These are phyloP conservation scores for Flaveria bidentis DNA, from an alignment of 129 eudicot species.

Conservation along the genomic window DNA sequence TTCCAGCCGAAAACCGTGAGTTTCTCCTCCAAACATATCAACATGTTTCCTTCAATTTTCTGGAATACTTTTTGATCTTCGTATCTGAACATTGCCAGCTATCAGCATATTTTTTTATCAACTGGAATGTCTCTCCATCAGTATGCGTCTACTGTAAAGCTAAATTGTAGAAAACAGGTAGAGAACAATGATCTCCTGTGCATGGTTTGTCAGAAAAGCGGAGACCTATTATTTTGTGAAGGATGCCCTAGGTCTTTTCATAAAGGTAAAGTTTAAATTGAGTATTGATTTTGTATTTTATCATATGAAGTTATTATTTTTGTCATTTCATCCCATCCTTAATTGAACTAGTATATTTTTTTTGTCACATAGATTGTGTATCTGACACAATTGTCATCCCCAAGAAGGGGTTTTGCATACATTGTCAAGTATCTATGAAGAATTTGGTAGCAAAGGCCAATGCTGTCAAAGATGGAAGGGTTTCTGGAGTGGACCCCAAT, in stretches of 20 bases:
- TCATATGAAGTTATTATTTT: not conserved
- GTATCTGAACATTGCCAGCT: conserved; percentile 44
- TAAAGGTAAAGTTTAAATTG: conserved; percentile 45
- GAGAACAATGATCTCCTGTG: conserved; percentile 67
- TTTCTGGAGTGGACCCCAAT: not conserved
- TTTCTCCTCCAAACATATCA: conserved; percentile 17
- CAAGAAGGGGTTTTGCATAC: conserved; percentile 73
- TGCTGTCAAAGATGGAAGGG: not conserved
- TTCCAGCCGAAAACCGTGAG: conserved; percentile 77
- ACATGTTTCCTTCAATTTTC: not conserved
- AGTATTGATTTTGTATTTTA: not conserved
- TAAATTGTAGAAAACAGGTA: conserved; percentile 32
- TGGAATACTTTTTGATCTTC: not conserved
- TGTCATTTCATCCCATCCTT: not conserved
- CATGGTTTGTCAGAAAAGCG: conserved; percentile 66
- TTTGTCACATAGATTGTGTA: conserved; percentile 56
- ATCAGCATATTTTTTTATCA: conserved; percentile 64
- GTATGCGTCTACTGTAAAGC: conserved; percentile 49
- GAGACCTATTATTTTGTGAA: conserved; percentile 65
- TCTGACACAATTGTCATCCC: conserved; percentile 41
- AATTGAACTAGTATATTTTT: not conserved
- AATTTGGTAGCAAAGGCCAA: conserved; percentile 46
- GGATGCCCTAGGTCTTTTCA: conserved; percentile 89
- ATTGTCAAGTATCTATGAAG: conserved; percentile 50
- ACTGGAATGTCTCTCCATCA: conserved; percentile 90